These are phyloP conservation scores for Venturia nashicola DNA, from an alignment of 2,329 filamentous ascomycete genomes.

Conservation along the genomic window DNA sequence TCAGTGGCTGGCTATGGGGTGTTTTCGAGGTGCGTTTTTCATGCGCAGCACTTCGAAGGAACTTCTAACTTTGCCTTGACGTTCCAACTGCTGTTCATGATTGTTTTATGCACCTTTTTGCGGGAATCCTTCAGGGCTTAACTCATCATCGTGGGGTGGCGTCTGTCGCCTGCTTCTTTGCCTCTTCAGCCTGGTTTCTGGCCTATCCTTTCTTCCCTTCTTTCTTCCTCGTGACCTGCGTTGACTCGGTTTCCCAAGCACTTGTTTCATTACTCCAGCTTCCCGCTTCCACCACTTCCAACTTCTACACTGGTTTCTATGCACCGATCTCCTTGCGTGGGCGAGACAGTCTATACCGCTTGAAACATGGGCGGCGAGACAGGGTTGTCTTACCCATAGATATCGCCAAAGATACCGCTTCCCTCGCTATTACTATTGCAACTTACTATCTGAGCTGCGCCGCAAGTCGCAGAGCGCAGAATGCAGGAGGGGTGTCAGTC, in stretches of 20 bases:
- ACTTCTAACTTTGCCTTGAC: background rate
- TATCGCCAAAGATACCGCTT: background rate
- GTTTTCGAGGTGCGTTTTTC: background rate
- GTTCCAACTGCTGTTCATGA: background rate
- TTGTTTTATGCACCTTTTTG: background rate
- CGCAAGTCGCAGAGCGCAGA: background rate
- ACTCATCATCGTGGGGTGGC: background rate
- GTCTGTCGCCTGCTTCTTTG: background rate
- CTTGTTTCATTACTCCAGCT: background rate
- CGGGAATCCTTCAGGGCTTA: background rate
- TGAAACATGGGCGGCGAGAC: background rate
- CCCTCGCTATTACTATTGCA: background rate
- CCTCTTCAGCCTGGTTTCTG: background rate
- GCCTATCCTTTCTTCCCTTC: background rate
- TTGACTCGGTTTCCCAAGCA: background rate
- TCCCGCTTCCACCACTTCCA: background rate
- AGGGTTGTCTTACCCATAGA: background rate
- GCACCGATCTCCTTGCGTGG: background rate
- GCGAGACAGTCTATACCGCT: background rate
- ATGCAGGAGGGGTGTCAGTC: background rate
- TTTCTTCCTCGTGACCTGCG: background rate
- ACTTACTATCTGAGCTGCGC: background rate
- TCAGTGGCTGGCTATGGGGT: background rate
- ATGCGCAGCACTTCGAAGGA: background rate
- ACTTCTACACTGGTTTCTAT: background rate